Evolutionary conservation across 1,284 basidiomycete genomes (phyloP).

Genomic region (Moesziomyces parantarcticus): DNA sequence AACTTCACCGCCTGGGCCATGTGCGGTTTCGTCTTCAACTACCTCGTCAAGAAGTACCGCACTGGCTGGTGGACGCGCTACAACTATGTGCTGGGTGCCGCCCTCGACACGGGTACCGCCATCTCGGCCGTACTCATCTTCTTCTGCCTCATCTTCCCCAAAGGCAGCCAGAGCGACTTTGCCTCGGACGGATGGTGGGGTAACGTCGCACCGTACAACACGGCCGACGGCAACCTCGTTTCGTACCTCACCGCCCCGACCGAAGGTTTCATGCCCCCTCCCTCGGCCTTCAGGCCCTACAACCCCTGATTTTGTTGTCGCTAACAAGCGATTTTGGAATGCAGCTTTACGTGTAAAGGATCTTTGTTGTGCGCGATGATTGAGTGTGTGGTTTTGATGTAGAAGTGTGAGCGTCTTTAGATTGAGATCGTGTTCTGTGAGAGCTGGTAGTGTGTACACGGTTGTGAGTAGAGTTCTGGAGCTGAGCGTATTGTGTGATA

Average conservation of each 20-base stretch:
- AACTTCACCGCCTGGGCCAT: conserved; percentile 66
- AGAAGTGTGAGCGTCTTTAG: too few species aligned
- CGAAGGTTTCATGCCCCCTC: conserved; percentile 29
- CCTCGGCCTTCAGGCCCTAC: conserved; percentile 32
- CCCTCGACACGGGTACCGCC: conserved; percentile 68
- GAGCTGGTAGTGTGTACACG: too few species aligned
- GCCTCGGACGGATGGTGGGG: conserved; percentile 55
- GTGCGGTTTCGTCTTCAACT: conserved; percentile 71
- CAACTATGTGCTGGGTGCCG: conserved; percentile 69
- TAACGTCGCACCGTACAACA: conserved; percentile 58
- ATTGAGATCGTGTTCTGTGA: too few species aligned
- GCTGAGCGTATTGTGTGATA: too few species aligned
- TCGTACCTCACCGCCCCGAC: conserved; percentile 21
- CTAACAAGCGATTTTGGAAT: too few species aligned
- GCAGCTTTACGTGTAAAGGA: too few species aligned
- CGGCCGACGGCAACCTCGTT: conserved; percentile 26
- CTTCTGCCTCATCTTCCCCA: conserved; percentile 47
- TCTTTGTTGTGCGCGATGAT: too few species aligned
- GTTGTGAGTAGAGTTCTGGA: too few species aligned
- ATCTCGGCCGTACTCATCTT: conserved; percentile 54
- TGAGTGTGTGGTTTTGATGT: too few species aligned
- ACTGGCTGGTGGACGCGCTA: conserved; percentile 69
- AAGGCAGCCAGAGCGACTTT: conserved; percentile 37
- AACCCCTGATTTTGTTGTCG: neutral
- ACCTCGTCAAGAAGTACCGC: conserved; percentile 60